Conservation (phyloP, 2,329 filamentous ascomycete species). For the Fusarium papillatum region DNA sequence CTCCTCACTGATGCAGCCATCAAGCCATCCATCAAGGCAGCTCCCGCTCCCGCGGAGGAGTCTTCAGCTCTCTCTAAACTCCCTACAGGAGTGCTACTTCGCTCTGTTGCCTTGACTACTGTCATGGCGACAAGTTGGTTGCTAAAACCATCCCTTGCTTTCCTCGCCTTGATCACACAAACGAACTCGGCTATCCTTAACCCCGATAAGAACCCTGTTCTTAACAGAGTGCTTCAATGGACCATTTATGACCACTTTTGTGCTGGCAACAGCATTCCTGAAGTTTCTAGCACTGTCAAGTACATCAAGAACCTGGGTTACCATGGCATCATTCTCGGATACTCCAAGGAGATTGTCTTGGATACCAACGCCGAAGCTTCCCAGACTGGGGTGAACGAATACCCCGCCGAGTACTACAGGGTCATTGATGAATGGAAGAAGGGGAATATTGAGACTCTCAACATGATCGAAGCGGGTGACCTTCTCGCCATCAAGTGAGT, state of each 20-base stretch:
- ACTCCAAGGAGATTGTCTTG: constrained; percentile 63
- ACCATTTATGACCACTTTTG: constrained; percentile 70
- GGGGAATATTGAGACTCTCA: constrained; percentile 65
- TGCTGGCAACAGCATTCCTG: constrained; percentile 62
- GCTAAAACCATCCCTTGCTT: constrained; percentile 40
- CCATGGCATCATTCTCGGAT: constrained; percentile 65
- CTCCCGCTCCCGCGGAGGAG: neutral
- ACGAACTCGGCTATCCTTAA: constrained; percentile 54
- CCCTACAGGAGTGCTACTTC: constrained; percentile 37
- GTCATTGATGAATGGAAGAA: constrained; percentile 62
- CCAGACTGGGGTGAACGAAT: constrained; percentile 8
- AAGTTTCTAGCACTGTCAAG: constrained; percentile 59
- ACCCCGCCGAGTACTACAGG: constrained; percentile 25
- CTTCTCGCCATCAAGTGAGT: constrained; percentile 70
- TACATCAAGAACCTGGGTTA: constrained; percentile 63
- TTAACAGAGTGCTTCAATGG: constrained; percentile 58
- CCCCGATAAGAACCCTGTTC: constrained; percentile 54
- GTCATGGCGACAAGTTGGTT: constrained; percentile 44
- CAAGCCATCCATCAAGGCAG: constrained; percentile 19
- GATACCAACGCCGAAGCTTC: constrained; percentile 40
- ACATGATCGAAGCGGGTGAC: constrained; percentile 64
- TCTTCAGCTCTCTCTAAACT: constrained; percentile 35
- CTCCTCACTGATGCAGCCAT: constrained; percentile 19
- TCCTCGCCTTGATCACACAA: constrained; percentile 39
- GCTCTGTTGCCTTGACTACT: constrained; percentile 43